Evolutionary conservation across 768 basidiomycete species (phyloP).

Genomic region (Collybia sordida): DNA sequence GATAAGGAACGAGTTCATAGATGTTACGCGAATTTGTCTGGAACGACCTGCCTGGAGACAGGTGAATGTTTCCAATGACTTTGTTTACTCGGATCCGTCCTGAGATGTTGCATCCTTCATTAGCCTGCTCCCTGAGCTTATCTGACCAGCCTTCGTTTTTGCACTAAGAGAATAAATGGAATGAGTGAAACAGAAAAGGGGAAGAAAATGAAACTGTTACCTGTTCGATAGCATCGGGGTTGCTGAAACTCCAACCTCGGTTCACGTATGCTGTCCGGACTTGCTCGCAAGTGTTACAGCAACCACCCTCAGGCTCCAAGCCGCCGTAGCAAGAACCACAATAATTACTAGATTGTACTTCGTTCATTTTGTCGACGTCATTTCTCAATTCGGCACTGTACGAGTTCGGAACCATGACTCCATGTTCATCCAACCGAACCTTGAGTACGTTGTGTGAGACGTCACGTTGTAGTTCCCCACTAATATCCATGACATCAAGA

Average conservation of each 20-base stretch:
- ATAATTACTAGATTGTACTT: constrained; percentile 59
- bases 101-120: constrained; percentile 92
- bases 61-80: constrained; percentile 92
- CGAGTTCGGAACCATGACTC: constrained; percentile 56
- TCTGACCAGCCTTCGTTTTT: constrained; percentile 93
- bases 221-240: constrained; percentile 92
- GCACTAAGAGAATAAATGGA: constrained; percentile 55
- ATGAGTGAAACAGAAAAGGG: neutral
- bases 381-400: constrained; percentile 70
- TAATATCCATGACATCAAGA: constrained; percentile 97
- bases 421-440: constrained; percentile 65
- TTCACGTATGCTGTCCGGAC: constrained; percentile 88
- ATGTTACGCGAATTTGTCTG: constrained; percentile 77
- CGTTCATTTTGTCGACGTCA: constrained; percentile 80
- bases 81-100: constrained; percentile 96
- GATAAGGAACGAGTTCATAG: constrained; percentile 92
- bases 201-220: constrained; percentile 37
- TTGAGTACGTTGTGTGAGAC: constrained; percentile 88
- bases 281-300: constrained; percentile 96
- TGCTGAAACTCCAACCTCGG: constrained; percentile 93
- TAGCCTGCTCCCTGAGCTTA: constrained; percentile 86
- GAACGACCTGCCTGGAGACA: constrained; percentile 96
- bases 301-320: constrained; percentile 68
- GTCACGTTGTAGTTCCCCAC: constrained; percentile 92
- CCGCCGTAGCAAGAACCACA: constrained; percentile 99